Percentiles rank a stretch among this genome's conserved stretches.
Evolutionary conservation across 1,139 yeast genomes (phyloP).

Genomic region (Nakaseomyces kungkrabaensis): DNA sequence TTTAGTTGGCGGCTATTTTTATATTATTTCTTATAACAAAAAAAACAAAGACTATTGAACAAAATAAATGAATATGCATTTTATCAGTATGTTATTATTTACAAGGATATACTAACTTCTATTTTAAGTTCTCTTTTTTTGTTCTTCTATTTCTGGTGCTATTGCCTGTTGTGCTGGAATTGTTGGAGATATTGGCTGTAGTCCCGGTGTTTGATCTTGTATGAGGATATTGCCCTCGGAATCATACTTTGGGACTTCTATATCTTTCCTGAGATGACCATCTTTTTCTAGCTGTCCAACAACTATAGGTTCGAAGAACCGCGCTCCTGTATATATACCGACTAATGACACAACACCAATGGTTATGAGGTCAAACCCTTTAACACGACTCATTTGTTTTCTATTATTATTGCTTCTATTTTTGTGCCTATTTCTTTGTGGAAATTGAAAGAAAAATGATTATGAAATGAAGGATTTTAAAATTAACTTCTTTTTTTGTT

Average conservation of each 20-base stretch:
- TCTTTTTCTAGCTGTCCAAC: conserved; percentile 61
- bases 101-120: not conserved
- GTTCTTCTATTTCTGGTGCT: not conserved
- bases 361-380: conserved; percentile 30
- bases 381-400: conserved; percentile 29
- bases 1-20: too few relatives aligned
- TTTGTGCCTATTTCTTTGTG: not conserved
- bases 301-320: conserved; percentile 65
- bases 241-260: conserved; percentile 41
- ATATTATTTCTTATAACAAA: too few relatives aligned
- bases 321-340: conserved; percentile 44
- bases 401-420: not conserved
- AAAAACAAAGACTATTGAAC: too few relatives aligned
- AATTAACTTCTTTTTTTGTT: too few relatives aligned
- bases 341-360: conserved; percentile 31
- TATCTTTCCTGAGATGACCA: conserved; percentile 53
- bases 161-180: not conserved
- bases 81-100: too few relatives aligned
- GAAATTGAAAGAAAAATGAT: too few relatives aligned
- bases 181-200: not conserved
- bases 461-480: too few relatives aligned
- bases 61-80: too few relatives aligned
- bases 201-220: not conserved
- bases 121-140: too few relatives aligned
- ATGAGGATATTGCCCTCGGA: conserved; percentile 27